Evolutionary conservation across 1,139 yeast genomes (phyloP), one percentile per base, ranked within the genome.

Genomic region (Diutina ranongensis): DNA sequence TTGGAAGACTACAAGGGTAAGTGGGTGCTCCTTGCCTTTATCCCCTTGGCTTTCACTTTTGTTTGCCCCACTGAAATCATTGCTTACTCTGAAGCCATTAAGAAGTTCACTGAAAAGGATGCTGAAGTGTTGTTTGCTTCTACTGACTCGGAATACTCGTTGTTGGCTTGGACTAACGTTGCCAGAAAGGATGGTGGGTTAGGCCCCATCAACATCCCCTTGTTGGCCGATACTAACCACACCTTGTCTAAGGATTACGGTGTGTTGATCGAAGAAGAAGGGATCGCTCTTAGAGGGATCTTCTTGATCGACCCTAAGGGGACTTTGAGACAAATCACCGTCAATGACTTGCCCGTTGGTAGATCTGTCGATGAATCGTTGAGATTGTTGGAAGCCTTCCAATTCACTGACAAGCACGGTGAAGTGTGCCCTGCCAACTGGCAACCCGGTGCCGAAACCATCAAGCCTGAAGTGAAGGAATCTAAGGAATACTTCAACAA

Each of bases 401-500:
- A 89, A 76, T 88, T 92, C 87, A 83, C 95, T 62, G 96, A 89
- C 71, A 83, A 86, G 78, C 74, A 89, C 79, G 96, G 97, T 72
- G 95, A 92, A 72, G 97, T 92, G 57, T 86, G 95, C 74, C 97
- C 97, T 60, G 97, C 97, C 67, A 89, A 88, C 94, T 92, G 98
- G 97, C 85, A 86, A 59, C 89, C 94, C 72, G 97, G 97, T 74
- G 68, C 87, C 52, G 95, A 85, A 62, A 85, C 96, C 71, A 89
- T 89, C 75, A 83, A 84, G 71, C 92, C 95, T 61, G 83, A 76
- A 59, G 92, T 87, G 58, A 75, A 68, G 48, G 79, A 75, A 59
- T 84, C 96, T 58, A 83, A 84, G 76, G 85, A 79, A 63, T 85
- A 83, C 84, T 85, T 85, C 65, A 62, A 64, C 56, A 74, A 76